A percentile compares a stretch with the other conserved stretches of the same genome.
phyloP scores from a whole-genome alignment of 306 rosid species.

The Castanea mollissima region DNA sequence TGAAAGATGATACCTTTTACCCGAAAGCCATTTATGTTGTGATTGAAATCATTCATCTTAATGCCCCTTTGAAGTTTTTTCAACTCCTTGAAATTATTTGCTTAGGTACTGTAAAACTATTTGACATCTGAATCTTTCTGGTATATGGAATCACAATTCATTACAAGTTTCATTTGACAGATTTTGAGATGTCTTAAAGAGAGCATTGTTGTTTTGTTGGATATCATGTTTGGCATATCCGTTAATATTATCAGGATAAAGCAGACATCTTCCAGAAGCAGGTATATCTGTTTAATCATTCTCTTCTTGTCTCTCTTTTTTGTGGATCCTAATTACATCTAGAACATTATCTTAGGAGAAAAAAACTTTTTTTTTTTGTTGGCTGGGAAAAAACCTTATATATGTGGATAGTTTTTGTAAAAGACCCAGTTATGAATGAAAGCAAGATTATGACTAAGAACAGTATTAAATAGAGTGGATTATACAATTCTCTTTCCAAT shows the following conservation, averaged over 20 bases:
- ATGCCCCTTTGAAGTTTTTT: background rate
- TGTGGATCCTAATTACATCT: constrained; percentile 12
- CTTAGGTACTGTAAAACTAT: background rate
- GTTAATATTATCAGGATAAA: constrained; percentile 65
- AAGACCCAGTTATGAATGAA: background rate
- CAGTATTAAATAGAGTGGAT: background rate
- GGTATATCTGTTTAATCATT: constrained; percentile 43
- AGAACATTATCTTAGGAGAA: background rate
- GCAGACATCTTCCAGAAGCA: constrained; percentile 42
- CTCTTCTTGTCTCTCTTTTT: constrained; percentile 11
- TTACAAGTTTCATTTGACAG: constrained; percentile 34
- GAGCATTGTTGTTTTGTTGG: constrained; percentile 47
- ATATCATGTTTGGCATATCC: constrained; percentile 57
- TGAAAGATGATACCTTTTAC: background rate
- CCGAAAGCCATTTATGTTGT: background rate
- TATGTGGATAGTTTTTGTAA: background rate
- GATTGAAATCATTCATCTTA: background rate
- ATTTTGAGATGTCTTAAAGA: constrained; percentile 43
- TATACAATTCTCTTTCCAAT: background rate
- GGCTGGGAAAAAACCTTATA: no score
- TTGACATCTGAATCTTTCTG: background rate
- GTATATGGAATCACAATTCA: background rate
- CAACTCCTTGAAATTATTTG: background rate
- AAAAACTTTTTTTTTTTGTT: no score
- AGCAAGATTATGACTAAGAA: background rate